Evolutionary conservation across 192 early-diverging fungal genomes (phyloP).

Genomic region (Globomyces pollinis-pini): DNA sequence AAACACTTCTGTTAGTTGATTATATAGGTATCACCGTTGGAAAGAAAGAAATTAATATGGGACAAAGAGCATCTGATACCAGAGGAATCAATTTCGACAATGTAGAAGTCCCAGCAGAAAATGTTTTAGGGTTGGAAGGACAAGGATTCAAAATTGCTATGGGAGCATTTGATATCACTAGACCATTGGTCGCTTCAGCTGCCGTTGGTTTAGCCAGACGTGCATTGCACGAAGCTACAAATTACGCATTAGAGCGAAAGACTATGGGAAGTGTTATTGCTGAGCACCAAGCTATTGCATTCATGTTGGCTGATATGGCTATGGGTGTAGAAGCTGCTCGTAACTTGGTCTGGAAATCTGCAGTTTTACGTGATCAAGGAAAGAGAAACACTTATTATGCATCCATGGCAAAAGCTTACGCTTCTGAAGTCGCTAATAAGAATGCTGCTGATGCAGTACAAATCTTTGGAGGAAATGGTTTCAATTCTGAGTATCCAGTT

Average conservation of each 20-base stretch:
- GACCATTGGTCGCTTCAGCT: slow-evolving; percentile 80
- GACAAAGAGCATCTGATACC: slow-evolving; percentile 88
- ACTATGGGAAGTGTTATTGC: slow-evolving; percentile 87
- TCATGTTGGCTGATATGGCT: slow-evolving; percentile 96
- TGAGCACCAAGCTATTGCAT: slow-evolving; percentile 84
- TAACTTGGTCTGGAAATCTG: slow-evolving; percentile 77
- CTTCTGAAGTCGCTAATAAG: slow-evolving; percentile 49
- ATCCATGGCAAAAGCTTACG: slow-evolving; percentile 79
- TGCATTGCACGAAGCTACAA: slow-evolving; percentile 86
- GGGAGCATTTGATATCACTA: slow-evolving; percentile 92
- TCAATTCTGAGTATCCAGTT: slow-evolving; percentile 85
- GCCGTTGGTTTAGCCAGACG: slow-evolving; percentile 87
- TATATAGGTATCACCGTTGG: slow-evolving; percentile 86
- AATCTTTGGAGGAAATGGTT: slow-evolving; percentile 88
- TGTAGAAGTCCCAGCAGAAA: slow-evolving; percentile 73
- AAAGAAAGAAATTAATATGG: slow-evolving; percentile 96
- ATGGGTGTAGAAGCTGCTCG: slow-evolving; percentile 86
- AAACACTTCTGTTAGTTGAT: too few species aligned
- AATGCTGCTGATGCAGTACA: slow-evolving; percentile 84
- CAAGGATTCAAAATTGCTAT: slow-evolving; percentile 97
- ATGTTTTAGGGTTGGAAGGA: slow-evolving; percentile 75
- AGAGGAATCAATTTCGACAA: slow-evolving; percentile 84
- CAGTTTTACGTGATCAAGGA: slow-evolving; percentile 78
- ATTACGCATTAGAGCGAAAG: slow-evolving; percentile 84
- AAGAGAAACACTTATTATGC: slow-evolving; percentile 89